Percentiles rank a stretch among this genome's conserved stretches.
These are phyloP conservation scores for Crataegus laevigata DNA, from an alignment of 306 rosid genomes.

Conservation along the genomic window DNA sequence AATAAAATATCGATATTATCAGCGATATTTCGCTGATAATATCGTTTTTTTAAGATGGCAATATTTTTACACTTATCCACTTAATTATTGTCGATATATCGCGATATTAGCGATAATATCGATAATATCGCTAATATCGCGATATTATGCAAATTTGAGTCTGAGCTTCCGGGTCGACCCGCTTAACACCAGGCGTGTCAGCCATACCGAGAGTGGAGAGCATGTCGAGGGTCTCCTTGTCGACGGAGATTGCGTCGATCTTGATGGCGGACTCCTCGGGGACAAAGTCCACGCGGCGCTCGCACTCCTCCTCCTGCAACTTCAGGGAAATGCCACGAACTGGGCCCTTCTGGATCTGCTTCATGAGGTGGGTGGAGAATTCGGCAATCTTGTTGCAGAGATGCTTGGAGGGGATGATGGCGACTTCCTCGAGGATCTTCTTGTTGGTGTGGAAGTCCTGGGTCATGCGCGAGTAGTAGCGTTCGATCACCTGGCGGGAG, in stretches of 20 bases:
- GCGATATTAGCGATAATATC: too few species aligned
- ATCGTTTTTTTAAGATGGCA: too few species aligned
- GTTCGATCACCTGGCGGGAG: too few species aligned
- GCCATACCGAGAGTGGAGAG: slow-evolving; percentile 41
- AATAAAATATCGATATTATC: too few species aligned
- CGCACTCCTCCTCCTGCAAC: slow-evolving; percentile 66
- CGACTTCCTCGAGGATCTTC: slow-evolving; percentile 47
- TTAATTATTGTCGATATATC: too few species aligned
- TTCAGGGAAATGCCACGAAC: slow-evolving; percentile 59
- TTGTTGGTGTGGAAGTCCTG: slow-evolving; percentile 62
- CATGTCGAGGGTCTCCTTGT: slow-evolving; percentile 59
- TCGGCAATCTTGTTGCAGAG: slow-evolving; percentile 64
- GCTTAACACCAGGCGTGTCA: slow-evolving; percentile 38
- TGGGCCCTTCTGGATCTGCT: slow-evolving; percentile 59
- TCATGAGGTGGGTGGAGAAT: slow-evolving; percentile 60
- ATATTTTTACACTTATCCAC: too few species aligned
- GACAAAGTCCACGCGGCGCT: slow-evolving; percentile 61
- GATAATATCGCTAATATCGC: too few species aligned
- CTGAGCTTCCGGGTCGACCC: slow-evolving; percentile 37
- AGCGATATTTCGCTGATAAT: too few species aligned
- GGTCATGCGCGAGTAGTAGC: slow-evolving; percentile 54
- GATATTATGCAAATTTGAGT: too few species aligned
- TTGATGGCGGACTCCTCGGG: slow-evolving; percentile 50
- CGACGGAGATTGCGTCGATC: slow-evolving; percentile 41
- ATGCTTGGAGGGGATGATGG: slow-evolving; percentile 49